Evolutionary conservation across 176 grass and related monocot genomes (phyloP), one percentile per base, ranked within the genome.

Genomic region (Coix lacrymajobi): DNA sequence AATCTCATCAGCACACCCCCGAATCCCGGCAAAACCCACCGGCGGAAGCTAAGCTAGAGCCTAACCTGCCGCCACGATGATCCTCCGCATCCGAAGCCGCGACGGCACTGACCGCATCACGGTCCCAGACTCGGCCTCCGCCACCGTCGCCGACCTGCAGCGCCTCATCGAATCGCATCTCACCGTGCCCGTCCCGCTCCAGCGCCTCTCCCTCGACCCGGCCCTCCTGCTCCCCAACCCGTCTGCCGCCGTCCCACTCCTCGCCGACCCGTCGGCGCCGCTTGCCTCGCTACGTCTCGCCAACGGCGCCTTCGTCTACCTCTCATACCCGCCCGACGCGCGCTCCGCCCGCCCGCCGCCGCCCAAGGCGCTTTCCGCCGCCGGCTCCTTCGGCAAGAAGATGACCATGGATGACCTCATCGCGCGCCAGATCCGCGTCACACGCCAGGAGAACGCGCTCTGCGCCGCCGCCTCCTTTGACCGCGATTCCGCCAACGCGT

Each of bases 401-500:
- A 99, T 99, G 96, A 99, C 96, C 41, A 93, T 99, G 78, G 96
- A 96, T 12, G 93, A 99, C 48, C 93, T 99, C 62, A 87, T 99
- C 86, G 93, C 96, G 24, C 96, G 96, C 51, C 96, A 96, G 83
- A 91, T 99, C 93, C 96, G 96, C 73, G 90, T 99, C 87, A 87
- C 96, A 9, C 89, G 91, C 49, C 96, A 99, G 88, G 96, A 99
- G 77, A 38, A 62, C 15, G 87, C 96, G 15, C 77, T 96, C 78
- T 95, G 93, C 76, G 40, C 86, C 62, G 87, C 89, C 30, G 91
- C 96, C 22, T 96, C 91, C 46, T 99, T 99, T 71, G 93, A 99
- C 66, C 82, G 91, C 43, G 91, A 81, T 25, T 73, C 96, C 10
- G 93, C 96, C 48, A 89, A 96, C 69, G 80, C 96, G 7, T 99